phyloP scores from a whole-genome alignment of 2,329 filamentous ascomycete species.

The Aspergillus sp. region DNA sequence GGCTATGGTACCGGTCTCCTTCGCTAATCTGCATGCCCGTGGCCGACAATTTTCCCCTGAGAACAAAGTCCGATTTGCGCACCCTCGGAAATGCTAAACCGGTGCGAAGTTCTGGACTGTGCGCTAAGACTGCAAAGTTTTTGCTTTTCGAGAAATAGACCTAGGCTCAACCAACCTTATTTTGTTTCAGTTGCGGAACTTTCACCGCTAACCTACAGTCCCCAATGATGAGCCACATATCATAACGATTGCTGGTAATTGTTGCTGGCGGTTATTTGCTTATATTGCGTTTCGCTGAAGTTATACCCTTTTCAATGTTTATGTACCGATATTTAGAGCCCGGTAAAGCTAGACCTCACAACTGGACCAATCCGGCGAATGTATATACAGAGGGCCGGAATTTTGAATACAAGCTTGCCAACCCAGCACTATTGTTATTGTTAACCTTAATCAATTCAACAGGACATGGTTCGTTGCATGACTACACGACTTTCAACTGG shows the following conservation, averaged over 20 bases:
- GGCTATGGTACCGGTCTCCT: not conserved
- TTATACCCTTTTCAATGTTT: constrained; percentile 13
- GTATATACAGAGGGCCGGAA: not conserved
- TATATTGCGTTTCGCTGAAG: constrained; percentile 1
- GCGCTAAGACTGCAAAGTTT: not conserved
- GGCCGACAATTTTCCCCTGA: not conserved
- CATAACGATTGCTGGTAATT: not conserved
- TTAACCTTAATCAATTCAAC: no score
- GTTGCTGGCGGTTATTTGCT: not conserved
- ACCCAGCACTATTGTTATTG: not conserved
- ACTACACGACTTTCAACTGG: no score
- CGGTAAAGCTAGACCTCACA: constrained; percentile 14
- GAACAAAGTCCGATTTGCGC: not conserved
- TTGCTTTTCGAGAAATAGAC: no score
- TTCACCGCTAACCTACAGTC: not conserved
- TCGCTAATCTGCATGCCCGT: not conserved
- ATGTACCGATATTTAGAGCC: constrained; percentile 16
- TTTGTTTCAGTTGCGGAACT: not conserved
- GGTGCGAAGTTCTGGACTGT: not conserved
- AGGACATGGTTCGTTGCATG: no score
- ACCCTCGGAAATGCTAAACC: not conserved
- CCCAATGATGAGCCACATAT: not conserved
- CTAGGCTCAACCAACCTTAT: not conserved
- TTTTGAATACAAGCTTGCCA: not conserved
- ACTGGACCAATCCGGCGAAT: constrained; percentile 3